These are phyloP conservation scores for Neurospora sp. DNA, from an alignment of 495 filamentous ascomycete species.

Conservation along the genomic window DNA sequence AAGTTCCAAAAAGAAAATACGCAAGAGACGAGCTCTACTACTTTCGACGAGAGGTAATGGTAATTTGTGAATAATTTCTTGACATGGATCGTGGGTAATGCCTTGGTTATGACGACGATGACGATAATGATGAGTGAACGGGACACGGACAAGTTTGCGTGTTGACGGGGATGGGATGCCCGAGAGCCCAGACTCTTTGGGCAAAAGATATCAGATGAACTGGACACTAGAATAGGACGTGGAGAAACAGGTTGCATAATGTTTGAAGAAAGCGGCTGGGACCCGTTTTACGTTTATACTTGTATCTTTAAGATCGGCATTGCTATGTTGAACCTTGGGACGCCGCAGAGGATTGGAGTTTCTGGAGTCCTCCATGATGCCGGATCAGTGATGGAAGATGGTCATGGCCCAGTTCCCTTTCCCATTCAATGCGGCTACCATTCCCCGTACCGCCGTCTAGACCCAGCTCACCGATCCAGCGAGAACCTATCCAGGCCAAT, in stretches of 20 bases:
- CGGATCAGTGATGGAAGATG: background rate
- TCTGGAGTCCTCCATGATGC: background rate
- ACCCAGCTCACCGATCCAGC: background rate
- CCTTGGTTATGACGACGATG: background rate
- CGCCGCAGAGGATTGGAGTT: background rate
- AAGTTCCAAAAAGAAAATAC: background rate
- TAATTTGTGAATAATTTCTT: slow-evolving; percentile 12
- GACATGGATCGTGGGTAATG: background rate
- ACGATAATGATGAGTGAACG: background rate
- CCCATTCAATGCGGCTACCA: background rate
- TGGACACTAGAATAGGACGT: background rate
- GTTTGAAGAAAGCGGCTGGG: background rate
- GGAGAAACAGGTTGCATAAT: background rate
- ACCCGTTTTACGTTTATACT: background rate
- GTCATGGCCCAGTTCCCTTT: background rate
- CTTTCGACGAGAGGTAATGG: slow-evolving; percentile 17
- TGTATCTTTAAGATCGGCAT: background rate
- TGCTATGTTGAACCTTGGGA: background rate
- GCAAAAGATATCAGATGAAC: background rate
- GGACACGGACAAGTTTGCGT: background rate
- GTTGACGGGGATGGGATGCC: background rate
- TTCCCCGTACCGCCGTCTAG: background rate
- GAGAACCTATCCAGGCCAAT: background rate
- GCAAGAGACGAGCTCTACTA: background rate
- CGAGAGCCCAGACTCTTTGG: background rate